Evolutionary conservation across 768 basidiomycete genomes (phyloP).

Genomic region (Lactifluus subvellereus): DNA sequence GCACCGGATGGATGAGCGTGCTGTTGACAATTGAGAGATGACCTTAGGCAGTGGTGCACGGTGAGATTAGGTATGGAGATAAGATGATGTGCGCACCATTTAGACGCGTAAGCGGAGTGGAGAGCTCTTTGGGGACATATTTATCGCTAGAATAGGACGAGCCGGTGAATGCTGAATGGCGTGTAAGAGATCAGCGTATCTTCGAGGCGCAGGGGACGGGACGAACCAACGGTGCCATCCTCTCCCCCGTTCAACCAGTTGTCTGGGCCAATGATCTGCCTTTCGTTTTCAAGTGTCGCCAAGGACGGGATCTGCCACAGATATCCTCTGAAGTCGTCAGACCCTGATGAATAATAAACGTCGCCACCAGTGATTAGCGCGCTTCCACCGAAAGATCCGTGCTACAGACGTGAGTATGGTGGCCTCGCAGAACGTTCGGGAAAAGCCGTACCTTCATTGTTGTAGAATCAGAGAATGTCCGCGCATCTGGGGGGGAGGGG

Average conservation of each 20-base stretch:
- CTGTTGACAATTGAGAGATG: slow-evolving; percentile 78
- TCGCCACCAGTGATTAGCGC: slow-evolving; percentile 44
- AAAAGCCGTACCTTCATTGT: slow-evolving; percentile 60
- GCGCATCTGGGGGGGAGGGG: slow-evolving; percentile 39
- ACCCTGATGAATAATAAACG: slow-evolving; percentile 65
- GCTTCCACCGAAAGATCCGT: slow-evolving; percentile 65
- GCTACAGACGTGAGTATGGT: slow-evolving; percentile 36
- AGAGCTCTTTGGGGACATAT: slow-evolving; percentile 56
- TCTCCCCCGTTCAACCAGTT: slow-evolving; percentile 41
- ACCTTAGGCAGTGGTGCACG: slow-evolving; percentile 34
- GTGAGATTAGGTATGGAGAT: not conserved
- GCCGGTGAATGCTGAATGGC: slow-evolving; percentile 13
- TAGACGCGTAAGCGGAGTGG: slow-evolving; percentile 54
- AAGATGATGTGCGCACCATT: slow-evolving; percentile 39
- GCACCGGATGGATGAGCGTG: slow-evolving; percentile 62
- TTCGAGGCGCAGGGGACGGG: not conserved
- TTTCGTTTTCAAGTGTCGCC: slow-evolving; percentile 37
- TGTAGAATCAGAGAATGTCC: slow-evolving; percentile 63
- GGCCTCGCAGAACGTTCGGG: not conserved
- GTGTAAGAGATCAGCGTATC: not conserved
- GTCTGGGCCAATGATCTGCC: slow-evolving; percentile 40
- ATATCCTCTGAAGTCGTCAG: slow-evolving; percentile 77
- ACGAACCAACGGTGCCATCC: slow-evolving; percentile 36
- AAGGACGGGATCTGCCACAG: slow-evolving; percentile 68
- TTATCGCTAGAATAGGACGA: slow-evolving; percentile 35